Evolutionary conservation across 78 protist species (phyloP), one percentile per base, ranked within the genome.

Genomic region (Thecamonas trahens): DNA sequence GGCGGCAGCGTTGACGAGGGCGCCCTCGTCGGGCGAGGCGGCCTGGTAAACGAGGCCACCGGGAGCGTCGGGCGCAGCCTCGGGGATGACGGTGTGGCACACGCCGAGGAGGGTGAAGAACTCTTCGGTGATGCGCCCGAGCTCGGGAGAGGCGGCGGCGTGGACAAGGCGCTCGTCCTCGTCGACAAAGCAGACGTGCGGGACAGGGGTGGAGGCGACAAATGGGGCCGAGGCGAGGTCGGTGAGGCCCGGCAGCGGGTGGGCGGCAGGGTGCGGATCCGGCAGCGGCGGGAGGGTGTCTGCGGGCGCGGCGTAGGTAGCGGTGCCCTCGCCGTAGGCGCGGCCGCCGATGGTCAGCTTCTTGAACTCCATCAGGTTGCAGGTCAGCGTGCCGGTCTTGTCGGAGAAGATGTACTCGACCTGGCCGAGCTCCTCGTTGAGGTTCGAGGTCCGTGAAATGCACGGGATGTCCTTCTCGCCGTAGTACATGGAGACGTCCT

Each of bases 311-410:
- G n/a, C n/a, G n/a, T n/a, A n/a, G n/a, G n/a, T n/a, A n/a, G 52
- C 1, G 52, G 1, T 15, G 52, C 52, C 28, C 54, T 49, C 34
- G 52, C 9, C 34, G 72, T 80, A 86, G 37, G 50, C 17, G 7
- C 9, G 13, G 2, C 84, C 84, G 54, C 60, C 76, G 31, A 87
- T 65, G n/a, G 79, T n/a, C 49, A 89, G 83, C 66, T 77, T 66
- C 70, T 62, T 59, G 72, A 86, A 93, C 17, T 72, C 80, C 99
- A 96, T 95, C 50, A 49, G 61, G 70, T 96, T 96, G 18, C 63
- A 61, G 2, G 99, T 96, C 59, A 96, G 87, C 34, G 99, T 96
- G 42, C 99, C 99, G 1, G 99, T 96, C 74, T 96, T 96, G 66
- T 96, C 99, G n/a, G 87, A 63, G 79, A 95, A 87, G 39, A 86